These are phyloP conservation scores for Jaltomata sinuosa DNA, from an alignment of 257 asterid species.

Conservation along the genomic window DNA sequence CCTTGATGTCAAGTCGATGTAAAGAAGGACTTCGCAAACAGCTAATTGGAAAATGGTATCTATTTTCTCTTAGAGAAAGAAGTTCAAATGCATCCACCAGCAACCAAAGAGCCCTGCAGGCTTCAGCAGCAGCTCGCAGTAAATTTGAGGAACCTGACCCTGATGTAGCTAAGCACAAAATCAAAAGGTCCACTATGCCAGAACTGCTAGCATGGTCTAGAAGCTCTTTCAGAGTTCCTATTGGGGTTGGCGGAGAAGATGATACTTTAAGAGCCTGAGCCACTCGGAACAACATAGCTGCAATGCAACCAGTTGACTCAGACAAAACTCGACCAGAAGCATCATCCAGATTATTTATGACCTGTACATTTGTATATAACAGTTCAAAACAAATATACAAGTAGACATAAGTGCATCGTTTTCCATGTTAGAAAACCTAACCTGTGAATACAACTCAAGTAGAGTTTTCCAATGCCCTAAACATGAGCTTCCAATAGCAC, in stretches of 20 bases:
- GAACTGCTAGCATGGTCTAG: conserved; percentile 68
- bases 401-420: not conserved
- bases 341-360: conserved; percentile 51
- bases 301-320: conserved; percentile 80
- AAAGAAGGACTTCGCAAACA: conserved; percentile 46
- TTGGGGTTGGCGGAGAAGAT: conserved; percentile 31
- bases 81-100: conserved; percentile 70
- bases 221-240: conserved; percentile 47
- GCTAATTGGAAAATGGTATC: conserved; percentile 50
- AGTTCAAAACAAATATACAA: conserved; percentile 10
- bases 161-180: conserved; percentile 76
- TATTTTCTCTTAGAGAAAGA: conserved; percentile 36
- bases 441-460: conserved; percentile 73
- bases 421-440: conserved; percentile 16
- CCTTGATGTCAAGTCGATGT: conserved; percentile 40
- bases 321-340: conserved; percentile 64
- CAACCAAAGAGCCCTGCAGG: conserved; percentile 79
- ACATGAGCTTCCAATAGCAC: conserved; percentile 42
- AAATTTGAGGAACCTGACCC: conserved; percentile 87
- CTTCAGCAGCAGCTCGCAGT: conserved; percentile 92
- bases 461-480: conserved; percentile 68
- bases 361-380: conserved; percentile 36
- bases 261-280: conserved; percentile 65
- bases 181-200: conserved; percentile 46
- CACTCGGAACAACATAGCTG: conserved; percentile 63